Conservation (phyloP, 164 flowering plant genomes). For the Liquidambar formosana region DNA sequence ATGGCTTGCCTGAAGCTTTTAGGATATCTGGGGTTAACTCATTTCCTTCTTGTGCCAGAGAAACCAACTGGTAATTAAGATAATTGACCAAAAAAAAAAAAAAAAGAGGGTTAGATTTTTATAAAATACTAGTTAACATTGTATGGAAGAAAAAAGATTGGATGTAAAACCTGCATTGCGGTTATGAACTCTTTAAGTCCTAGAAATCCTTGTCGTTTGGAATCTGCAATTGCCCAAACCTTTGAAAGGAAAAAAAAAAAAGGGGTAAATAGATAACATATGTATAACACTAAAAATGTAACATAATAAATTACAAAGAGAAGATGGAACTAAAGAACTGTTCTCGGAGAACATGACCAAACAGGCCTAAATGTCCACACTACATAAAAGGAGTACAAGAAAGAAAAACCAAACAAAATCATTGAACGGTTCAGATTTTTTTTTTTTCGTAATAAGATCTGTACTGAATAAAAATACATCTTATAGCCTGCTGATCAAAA, state of each 20-base stretch:
- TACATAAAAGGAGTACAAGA: too few relatives aligned
- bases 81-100: neutral
- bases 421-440: too few relatives aligned
- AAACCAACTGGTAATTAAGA: slow-evolving; percentile 54
- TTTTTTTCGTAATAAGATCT: too few relatives aligned
- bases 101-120: neutral
- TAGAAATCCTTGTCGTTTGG: slow-evolving; percentile 84
- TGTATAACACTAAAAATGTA: neutral
- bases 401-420: too few relatives aligned
- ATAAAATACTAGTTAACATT: neutral
- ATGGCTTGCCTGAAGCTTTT: slow-evolving; percentile 42
- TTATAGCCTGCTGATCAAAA: too few relatives aligned
- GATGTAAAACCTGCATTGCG: slow-evolving; percentile 82
- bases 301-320: too few relatives aligned
- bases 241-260: slow-evolving; percentile 19
- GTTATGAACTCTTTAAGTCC: slow-evolving; percentile 80
- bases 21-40: slow-evolving; percentile 57
- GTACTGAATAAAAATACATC: too few relatives aligned
- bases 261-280: neutral
- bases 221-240: slow-evolving; percentile 97
- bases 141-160: neutral
- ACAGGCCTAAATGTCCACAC: too few relatives aligned
- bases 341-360: too few relatives aligned
- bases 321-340: too few relatives aligned
- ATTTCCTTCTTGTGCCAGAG: slow-evolving; percentile 84